Percentiles rank a stretch among this genome's conserved stretches.
Evolutionary conservation across 805 yeast species (phyloP).

Genomic region (Starmerella khaoyaiensis): DNA sequence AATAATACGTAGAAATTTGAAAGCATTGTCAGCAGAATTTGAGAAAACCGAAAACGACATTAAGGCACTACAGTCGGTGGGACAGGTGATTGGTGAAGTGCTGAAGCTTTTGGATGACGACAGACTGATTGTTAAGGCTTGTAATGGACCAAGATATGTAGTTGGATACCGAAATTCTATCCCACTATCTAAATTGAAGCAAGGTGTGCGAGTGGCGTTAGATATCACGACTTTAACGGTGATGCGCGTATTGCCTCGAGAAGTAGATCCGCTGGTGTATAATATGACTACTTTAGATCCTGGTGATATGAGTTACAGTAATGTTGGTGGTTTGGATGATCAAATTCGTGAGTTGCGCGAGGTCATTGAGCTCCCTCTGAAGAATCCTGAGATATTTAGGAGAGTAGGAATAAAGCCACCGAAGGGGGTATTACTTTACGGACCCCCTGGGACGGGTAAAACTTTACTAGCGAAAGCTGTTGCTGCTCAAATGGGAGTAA

Average conservation of each 20-base stretch:
- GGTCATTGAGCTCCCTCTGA: conserved; percentile 91
- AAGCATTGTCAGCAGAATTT: conserved; percentile 68
- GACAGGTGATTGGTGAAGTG: conserved; percentile 94
- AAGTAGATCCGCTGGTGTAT: conserved; percentile 94
- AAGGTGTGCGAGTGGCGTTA: conserved; percentile 90
- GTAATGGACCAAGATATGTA: conserved; percentile 93
- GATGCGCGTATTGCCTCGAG: conserved; percentile 94
- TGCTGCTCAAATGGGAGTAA: conserved; percentile 97
- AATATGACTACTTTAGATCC: conserved; percentile 97
- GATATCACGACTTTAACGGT: conserved; percentile 97
- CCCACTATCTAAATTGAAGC: conserved; percentile 66
- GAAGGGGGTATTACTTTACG: conserved; percentile 89
- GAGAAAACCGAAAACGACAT: conserved; percentile 94
- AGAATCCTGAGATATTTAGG: conserved; percentile 88
- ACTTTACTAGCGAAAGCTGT: conserved; percentile 93
- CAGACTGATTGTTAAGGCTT: conserved; percentile 85
- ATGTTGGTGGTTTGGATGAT: conserved; percentile 91
- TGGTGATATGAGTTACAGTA: conserved; percentile 89
- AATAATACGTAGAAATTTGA: conserved; percentile 67
- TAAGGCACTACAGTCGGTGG: conserved; percentile 91
- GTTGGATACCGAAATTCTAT: conserved; percentile 95
- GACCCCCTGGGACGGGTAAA: conserved; percentile 98
- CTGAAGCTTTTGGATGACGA: conserved; percentile 91
- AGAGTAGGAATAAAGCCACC: conserved; percentile 99
- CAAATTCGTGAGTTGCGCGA: conserved; percentile 94